phyloP scores from a whole-genome alignment of 2,329 filamentous ascomycete species.

The Epichloe coenophiala region DNA sequence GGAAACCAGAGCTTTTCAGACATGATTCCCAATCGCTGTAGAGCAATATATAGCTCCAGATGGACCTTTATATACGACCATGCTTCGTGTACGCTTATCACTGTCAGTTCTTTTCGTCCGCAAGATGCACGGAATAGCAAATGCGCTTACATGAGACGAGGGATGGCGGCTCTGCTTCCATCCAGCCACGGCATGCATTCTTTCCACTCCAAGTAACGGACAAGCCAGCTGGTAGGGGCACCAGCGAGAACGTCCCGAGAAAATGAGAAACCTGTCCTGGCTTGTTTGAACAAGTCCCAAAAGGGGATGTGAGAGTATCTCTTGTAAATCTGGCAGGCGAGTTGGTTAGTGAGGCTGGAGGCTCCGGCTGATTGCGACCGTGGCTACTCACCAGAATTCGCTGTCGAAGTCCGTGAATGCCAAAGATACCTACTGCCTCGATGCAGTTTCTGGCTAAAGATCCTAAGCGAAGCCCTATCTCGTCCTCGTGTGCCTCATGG shows the following conservation, averaged over 20 bases:
- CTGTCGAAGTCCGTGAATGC: slow-evolving; percentile 37
- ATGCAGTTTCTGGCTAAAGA: slow-evolving; percentile 20
- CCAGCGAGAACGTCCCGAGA: slow-evolving; percentile 19
- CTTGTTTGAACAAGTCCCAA: slow-evolving; percentile 24
- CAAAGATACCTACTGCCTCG: slow-evolving; percentile 34
- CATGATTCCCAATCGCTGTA: slow-evolving; percentile 38
- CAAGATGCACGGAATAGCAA: background rate
- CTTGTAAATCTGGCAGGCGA: slow-evolving; percentile 33
- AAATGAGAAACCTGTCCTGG: slow-evolving; percentile 18
- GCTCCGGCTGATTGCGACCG: background rate
- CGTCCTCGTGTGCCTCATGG: slow-evolving; percentile 34
- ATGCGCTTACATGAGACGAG: slow-evolving; percentile 16
- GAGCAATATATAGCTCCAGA: slow-evolving; percentile 36
- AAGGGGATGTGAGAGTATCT: slow-evolving; percentile 36
- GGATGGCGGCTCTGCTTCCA: slow-evolving; percentile 8
- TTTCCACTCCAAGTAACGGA: slow-evolving; percentile 15
- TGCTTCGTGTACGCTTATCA: slow-evolving; percentile 15
- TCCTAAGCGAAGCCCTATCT: slow-evolving; percentile 27
- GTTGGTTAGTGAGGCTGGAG: slow-evolving; percentile 2
- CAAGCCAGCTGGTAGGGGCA: slow-evolving; percentile 16
- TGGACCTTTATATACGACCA: slow-evolving; percentile 34
- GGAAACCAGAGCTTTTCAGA: slow-evolving; percentile 30
- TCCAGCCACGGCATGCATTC: slow-evolving; percentile 14
- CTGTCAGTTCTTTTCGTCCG: slow-evolving; percentile 5
- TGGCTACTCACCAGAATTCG: slow-evolving; percentile 35